Evolutionary conservation across 108 stramenopile species (phyloP).

Genomic region (Seminavis robusta): DNA sequence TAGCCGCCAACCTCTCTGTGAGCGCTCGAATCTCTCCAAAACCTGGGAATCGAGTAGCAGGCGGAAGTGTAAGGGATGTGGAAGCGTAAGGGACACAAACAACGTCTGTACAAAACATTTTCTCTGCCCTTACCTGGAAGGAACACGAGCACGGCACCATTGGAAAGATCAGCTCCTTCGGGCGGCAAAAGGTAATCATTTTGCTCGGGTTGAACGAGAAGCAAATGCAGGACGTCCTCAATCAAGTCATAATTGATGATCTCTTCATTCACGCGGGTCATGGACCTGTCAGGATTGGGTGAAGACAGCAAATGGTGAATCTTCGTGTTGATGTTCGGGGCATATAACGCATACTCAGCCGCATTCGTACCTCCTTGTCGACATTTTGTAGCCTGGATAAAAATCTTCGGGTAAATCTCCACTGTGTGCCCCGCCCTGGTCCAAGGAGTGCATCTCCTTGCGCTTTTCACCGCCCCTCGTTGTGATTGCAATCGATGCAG

Average conservation of each 20-base stretch:
- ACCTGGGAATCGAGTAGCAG: too few species aligned
- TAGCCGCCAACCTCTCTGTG: constrained; percentile 59
- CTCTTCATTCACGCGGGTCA: constrained; percentile 75
- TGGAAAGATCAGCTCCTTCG: constrained; percentile 37
- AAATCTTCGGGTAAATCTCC: constrained; percentile 11
- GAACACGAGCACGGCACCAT: constrained; percentile 85
- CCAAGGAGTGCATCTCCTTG: constrained; percentile 36
- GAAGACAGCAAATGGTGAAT: background rate
- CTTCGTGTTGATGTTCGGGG: too few species aligned
- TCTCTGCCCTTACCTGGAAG: too few species aligned
- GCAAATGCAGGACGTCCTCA: constrained; percentile 57
- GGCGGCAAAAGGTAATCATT: constrained; percentile 31
- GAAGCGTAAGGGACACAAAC: too few species aligned
- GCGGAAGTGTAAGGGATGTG: too few species aligned
- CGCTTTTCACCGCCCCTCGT: constrained; percentile 60
- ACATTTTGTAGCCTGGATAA: constrained; percentile 60
- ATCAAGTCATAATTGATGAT: constrained; percentile 72
- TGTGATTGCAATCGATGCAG: constrained; percentile 49
- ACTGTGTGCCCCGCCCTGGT: constrained; percentile 18
- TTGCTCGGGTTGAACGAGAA: constrained; percentile 34
- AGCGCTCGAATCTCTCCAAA: constrained; percentile 87
- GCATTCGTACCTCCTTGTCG: constrained; percentile 34
- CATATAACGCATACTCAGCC: background rate
- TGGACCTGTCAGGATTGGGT: constrained; percentile 23
- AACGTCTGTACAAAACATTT: too few species aligned